Conservation (phyloP, 768 basidiomycete genomes). For the Boletus pseudopeckii region DNA sequence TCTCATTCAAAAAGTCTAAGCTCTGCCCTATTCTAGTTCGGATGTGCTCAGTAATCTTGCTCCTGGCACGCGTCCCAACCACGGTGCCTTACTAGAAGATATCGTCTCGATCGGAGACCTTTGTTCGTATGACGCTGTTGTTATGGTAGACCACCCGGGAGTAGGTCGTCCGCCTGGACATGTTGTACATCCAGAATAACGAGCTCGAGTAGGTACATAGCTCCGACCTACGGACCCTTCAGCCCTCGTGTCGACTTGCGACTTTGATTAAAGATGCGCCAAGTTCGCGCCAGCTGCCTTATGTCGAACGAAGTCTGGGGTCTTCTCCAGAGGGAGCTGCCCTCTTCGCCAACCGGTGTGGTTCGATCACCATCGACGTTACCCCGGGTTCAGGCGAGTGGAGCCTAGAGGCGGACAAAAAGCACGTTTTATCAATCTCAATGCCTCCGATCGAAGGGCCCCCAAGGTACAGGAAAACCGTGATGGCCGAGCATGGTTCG, state of each 20-base stretch:
- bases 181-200: conserved; percentile 1
- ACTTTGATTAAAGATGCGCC: conserved; percentile 46
- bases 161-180: conserved; percentile 40
- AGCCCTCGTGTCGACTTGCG: conserved; percentile 48
- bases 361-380: conserved; percentile 45
- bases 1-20: neutral
- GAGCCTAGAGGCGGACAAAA: conserved; percentile 36
- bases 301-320: conserved; percentile 38
- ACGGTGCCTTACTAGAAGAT: conserved; percentile 39
- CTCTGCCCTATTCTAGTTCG: conserved; percentile 37
- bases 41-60: conserved; percentile 43
- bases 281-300: conserved; percentile 60
- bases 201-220: conserved; percentile 55
- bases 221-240: conserved; percentile 66
- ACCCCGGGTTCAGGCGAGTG: conserved; percentile 37
- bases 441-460: conserved; percentile 48
- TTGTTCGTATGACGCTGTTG: conserved; percentile 63
- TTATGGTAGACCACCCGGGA: conserved; percentile 69
- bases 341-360: conserved; percentile 50
- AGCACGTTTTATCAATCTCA: conserved; percentile 55
- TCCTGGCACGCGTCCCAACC: conserved; percentile 28
- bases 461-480: conserved; percentile 42
- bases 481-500: conserved; percentile 57
- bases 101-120: conserved; percentile 45
- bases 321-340: conserved; percentile 38